Percentiles rank a stretch among this genome's conserved stretches.
Evolutionary conservation across 1,284 basidiomycete species (phyloP).

Genomic region (Neolentinus lepideus): DNA sequence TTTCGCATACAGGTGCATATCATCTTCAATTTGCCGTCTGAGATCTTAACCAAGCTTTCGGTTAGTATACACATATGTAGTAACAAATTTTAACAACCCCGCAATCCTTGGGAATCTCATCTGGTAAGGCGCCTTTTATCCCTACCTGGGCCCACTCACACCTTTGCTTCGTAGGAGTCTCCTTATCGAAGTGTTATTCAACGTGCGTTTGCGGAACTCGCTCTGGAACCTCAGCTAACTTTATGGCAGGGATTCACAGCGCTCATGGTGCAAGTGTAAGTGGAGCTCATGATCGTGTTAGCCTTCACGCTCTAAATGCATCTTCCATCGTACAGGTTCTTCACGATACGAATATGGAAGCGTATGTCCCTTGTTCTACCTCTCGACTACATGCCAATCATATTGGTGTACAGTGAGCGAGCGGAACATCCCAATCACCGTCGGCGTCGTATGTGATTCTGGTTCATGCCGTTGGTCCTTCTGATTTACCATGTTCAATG

Average conservation of each 20-base stretch:
- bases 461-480: too few species aligned
- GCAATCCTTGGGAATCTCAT: conserved; percentile 29
- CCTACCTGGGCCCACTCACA: not conserved
- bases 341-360: conserved; percentile 45
- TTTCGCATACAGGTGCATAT: conserved; percentile 42
- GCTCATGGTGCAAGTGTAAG: conserved; percentile 44
- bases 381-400: not conserved
- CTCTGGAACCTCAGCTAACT: conserved; percentile 3
- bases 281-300: not conserved
- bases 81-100: conserved; percentile 38
- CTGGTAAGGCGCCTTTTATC: conserved; percentile 28
- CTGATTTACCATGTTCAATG: too few species aligned
- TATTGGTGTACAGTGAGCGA: conserved; percentile 32
- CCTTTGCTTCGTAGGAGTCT: conserved; percentile 32
- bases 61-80: conserved; percentile 47
- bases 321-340: conserved; percentile 28
- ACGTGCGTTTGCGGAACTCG: conserved; percentile 24
- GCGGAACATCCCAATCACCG: conserved; percentile 31
- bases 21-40: not conserved
- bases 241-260: conserved; percentile 40
- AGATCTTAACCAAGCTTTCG: not conserved
- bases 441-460: conserved; percentile 27
- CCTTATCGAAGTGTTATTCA: conserved; percentile 46
- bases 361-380: conserved; percentile 24
- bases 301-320: not conserved